Evolutionary conservation across 2,329 filamentous ascomycete genomes (phyloP).

Genomic region (Cylindrodendrum hubeiense): DNA sequence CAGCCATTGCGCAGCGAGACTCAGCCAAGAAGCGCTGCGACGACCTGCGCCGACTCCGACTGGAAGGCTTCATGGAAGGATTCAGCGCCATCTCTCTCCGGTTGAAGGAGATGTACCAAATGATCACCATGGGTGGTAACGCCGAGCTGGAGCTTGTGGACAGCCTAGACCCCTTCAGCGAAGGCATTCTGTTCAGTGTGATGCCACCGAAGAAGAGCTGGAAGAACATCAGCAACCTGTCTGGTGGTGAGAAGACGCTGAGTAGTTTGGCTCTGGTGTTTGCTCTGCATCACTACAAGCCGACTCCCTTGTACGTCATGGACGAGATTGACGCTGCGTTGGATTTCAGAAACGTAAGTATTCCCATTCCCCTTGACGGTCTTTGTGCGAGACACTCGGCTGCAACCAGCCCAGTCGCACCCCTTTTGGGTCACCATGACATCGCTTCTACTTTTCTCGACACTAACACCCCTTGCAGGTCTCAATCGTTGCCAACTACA

Average conservation of each 20-base stretch:
- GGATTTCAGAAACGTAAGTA: conserved; percentile 95
- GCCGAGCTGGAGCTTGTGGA: conserved; percentile 98
- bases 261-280: conserved; percentile 96
- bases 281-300: conserved; percentile 97
- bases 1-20: conserved; percentile 83
- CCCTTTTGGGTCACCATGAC: conserved; percentile 31
- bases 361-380: conserved; percentile 16
- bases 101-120: conserved; percentile 99
- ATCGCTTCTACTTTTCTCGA: conserved; percentile 23
- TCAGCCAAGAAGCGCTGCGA: conserved; percentile 92
- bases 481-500: conserved; percentile 97
- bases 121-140: conserved; percentile 99
- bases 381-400: conserved; percentile 39
- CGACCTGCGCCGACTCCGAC: conserved; percentile 87
- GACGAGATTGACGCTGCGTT: conserved; percentile 98
- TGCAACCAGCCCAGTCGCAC: conserved; percentile 28
- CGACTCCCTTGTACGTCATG: conserved; percentile 98
- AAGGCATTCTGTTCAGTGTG: conserved; percentile 96
- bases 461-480: conserved; percentile 67
- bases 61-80: conserved; percentile 98
- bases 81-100: conserved; percentile 94
- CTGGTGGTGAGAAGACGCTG: conserved; percentile 96
- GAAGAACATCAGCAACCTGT: conserved; percentile 98
- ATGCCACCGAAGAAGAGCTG: conserved; percentile 99
- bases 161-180: conserved; percentile 94